phyloP scores from a whole-genome alignment of 257 asterid species.

The Ligustrum vulgare region DNA sequence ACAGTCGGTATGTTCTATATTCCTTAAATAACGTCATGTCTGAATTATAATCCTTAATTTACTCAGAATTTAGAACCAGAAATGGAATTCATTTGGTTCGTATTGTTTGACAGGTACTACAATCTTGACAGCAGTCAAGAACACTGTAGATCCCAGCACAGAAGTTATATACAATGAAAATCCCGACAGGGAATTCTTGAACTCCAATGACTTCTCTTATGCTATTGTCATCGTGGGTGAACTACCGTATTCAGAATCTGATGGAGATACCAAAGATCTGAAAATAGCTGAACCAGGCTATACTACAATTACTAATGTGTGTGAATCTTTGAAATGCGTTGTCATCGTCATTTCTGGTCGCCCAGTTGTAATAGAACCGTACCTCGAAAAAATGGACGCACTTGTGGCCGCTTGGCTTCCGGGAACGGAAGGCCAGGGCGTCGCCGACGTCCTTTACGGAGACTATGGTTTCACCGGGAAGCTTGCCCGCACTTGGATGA shows the following conservation, averaged over 20 bases:
- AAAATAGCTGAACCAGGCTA: conserved; percentile 10
- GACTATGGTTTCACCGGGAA: conserved; percentile 40
- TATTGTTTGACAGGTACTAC: neutral
- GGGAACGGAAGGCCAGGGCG: conserved; percentile 46
- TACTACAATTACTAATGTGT: conserved; percentile 26
- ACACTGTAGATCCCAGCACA: neutral
- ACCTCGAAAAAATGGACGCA: conserved; percentile 32
- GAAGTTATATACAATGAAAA: neutral
- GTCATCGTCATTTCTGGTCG: conserved; percentile 40
- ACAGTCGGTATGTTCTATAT: neutral
- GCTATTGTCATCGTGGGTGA: neutral
- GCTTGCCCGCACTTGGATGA: conserved; percentile 42
- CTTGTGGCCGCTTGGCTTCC: conserved; percentile 51
- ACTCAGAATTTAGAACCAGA: neutral
- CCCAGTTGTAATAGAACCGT: conserved; percentile 38
- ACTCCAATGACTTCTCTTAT: neutral
- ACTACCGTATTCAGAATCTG: neutral
- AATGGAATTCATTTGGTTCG: neutral
- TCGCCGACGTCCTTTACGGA: conserved; percentile 47
- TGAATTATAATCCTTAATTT: neutral
- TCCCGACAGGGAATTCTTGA: neutral
- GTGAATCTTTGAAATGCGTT: conserved; percentile 31
- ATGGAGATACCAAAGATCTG: neutral
- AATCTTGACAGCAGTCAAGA: neutral
- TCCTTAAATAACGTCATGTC: no score